A percentile compares a stretch with the other conserved stretches of the same genome.
Conservation (phyloP, 768 basidiomycete species). For the Lactifluus pinguis region DNA sequence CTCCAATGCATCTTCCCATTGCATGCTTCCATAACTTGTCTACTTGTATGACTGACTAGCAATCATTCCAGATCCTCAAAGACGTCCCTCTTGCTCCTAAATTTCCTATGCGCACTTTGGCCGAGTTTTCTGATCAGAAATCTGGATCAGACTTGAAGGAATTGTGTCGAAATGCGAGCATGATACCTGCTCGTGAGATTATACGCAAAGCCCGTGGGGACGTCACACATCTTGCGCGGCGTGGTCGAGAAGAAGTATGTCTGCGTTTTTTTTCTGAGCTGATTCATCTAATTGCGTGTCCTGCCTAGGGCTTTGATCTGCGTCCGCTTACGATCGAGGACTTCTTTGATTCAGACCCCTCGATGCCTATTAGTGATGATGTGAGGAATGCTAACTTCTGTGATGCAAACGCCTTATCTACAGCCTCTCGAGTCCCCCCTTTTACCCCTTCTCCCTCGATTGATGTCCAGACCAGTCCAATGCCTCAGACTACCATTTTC, state of each 20-base stretch:
- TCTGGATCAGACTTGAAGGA: slow-evolving; percentile 92
- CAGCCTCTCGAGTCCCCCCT: no score
- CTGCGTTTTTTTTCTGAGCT: neutral
- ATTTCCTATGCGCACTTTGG: slow-evolving; percentile 57
- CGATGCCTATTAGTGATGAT: no score
- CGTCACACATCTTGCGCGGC: slow-evolving; percentile 37
- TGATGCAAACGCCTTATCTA: no score
- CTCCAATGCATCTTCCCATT: neutral
- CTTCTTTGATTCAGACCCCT: slow-evolving; percentile 41
- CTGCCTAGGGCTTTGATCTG: slow-evolving; percentile 62
- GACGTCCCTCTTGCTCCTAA: slow-evolving; percentile 44
- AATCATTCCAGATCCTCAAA: slow-evolving; percentile 60
- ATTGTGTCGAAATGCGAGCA: slow-evolving; percentile 86
- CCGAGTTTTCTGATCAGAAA: slow-evolving; percentile 42
- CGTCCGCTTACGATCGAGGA: slow-evolving; percentile 65
- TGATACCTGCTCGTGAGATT: slow-evolving; percentile 83
- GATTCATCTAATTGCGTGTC: neutral
- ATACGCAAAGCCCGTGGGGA: slow-evolving; percentile 47
- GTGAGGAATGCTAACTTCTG: no score
- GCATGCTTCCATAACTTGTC: neutral
- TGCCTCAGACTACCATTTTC: no score
- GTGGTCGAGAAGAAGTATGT: slow-evolving; percentile 37
- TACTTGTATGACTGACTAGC: neutral
- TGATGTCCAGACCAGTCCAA: no score
- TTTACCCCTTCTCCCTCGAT: no score